Percentiles rank a stretch among this genome's conserved stretches.
Conservation (phyloP, 768 basidiomycete species). For the Mycena filopes region DNA sequence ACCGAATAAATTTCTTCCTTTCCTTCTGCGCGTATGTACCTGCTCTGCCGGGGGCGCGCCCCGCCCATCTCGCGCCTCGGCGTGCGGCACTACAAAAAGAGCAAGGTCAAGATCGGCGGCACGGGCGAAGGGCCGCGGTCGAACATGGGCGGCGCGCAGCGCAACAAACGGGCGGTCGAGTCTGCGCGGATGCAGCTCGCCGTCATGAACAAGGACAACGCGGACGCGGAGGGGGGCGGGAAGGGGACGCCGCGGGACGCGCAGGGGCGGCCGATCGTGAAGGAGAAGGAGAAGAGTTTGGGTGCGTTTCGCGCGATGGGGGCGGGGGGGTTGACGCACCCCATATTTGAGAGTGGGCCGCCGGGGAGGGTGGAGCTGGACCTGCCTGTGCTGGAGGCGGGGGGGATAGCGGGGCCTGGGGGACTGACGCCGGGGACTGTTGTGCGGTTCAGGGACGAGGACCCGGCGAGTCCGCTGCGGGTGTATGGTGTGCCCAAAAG, state of each 20-base stretch:
- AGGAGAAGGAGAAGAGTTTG: constrained; percentile 37
- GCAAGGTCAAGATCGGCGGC: too few species aligned
- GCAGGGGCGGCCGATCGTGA: constrained; percentile 22
- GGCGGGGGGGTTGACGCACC: constrained; percentile 48
- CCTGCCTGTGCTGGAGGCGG: constrained; percentile 54
- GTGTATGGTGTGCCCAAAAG: constrained; percentile 80
- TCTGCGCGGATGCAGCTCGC: not conserved
- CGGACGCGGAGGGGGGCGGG: not conserved
- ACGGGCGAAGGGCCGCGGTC: too few species aligned
- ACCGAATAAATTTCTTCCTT: not conserved
- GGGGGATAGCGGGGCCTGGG: constrained; percentile 36
- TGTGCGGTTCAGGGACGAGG: constrained; percentile 32
- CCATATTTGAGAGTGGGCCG: constrained; percentile 49
- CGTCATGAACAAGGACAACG: too few species aligned
- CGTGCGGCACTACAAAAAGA: constrained; percentile 9
- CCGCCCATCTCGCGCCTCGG: constrained; percentile 12
- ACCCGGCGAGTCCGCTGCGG: constrained; percentile 50
- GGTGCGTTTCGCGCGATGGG: constrained; percentile 57
- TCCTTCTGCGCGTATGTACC: not conserved
- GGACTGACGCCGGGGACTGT: constrained; percentile 39
- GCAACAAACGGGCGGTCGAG: not conserved
- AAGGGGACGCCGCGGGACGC: constrained; percentile 18
- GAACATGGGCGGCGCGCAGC: too few species aligned
- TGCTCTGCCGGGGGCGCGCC: constrained; percentile 19
- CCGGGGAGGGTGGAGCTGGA: constrained; percentile 43